Evolutionary conservation across 2,329 filamentous ascomycete species (phyloP), one percentile per base, ranked within the genome.

Genomic region (Epichloe sp.): DNA sequence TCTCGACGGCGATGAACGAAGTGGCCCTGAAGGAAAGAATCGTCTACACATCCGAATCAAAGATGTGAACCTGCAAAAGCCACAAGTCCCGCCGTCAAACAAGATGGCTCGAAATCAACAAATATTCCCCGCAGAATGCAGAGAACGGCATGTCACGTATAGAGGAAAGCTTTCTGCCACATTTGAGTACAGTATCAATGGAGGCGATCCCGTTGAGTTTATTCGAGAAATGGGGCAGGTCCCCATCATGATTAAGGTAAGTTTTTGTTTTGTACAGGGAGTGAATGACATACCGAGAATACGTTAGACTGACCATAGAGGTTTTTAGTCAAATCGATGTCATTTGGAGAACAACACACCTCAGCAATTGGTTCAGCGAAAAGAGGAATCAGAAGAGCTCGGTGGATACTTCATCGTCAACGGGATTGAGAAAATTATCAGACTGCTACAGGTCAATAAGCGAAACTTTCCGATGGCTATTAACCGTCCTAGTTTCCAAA

Each of bases 351-450:
- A 85, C 55, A 83, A 90, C 60, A 84, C 88, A 5, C 93, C 93
- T 0, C 83, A 84, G 11, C 77, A 86, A 61, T 77, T 98, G 15
- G 88, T 97, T 34, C 77, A 85, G 56, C 81, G 82, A 54, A 95
- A 96, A 65, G 93, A 98, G 70, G 93, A 98, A 68, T 86, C 90
- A 0, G 93, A 98, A 68, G 93, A 98, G 68, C 71, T 97, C 35
- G 93, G 93, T 38, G 93, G 93, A 44, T 98, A 97, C 68, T 98
- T 97, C 64, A 82, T 98, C 61, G 86, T 98, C 62, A 98, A 98
- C 66, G 93, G 93, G 57, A 95, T 90, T 62, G 93, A 98, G 68
- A 97, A 96, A 72, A 80, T 97, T 52, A 89, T 97, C 60, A 88
- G 93, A 63, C 82, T 97, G 73, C 76, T 98, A 55, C 83, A 95